These are phyloP conservation scores for Herpetospermum pedunculosum DNA, from an alignment of 306 rosid genomes.

Conservation along the genomic window DNA sequence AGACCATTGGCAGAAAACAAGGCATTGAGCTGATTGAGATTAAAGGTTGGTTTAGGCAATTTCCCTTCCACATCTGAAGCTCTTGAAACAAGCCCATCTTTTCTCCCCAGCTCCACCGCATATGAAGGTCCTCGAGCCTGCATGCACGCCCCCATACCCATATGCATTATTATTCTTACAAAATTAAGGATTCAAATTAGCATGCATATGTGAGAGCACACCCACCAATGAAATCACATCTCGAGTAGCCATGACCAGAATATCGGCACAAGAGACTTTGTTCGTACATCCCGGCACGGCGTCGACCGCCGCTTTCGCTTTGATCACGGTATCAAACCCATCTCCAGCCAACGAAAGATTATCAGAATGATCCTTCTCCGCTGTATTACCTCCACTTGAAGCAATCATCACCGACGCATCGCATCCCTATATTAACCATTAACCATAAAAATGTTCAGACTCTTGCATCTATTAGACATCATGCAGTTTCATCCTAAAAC, in stretches of 20 bases:
- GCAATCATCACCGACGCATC: slow-evolving; percentile 45
- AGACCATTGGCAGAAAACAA: slow-evolving; percentile 45
- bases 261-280: slow-evolving; percentile 65
- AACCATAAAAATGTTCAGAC: too few species aligned
- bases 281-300: slow-evolving; percentile 40
- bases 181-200: too few species aligned
- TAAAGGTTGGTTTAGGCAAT: slow-evolving; percentile 43
- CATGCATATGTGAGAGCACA: too few species aligned
- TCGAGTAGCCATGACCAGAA: slow-evolving; percentile 60
- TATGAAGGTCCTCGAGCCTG: slow-evolving; percentile 59
- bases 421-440: slow-evolving; percentile 41
- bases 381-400: slow-evolving; percentile 30
- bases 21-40: slow-evolving; percentile 44
- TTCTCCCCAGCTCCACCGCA: slow-evolving; percentile 56
- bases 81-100: slow-evolving; percentile 46
- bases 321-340: slow-evolving; percentile 57
- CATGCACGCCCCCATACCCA: too few species aligned
- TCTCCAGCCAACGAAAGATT: slow-evolving; percentile 66
- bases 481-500: too few species aligned
- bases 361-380: slow-evolving; percentile 59
- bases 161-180: too few species aligned
- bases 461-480: too few species aligned
- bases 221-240: slow-evolving; percentile 54
- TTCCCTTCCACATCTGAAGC: slow-evolving; percentile 44
- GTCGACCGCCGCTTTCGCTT: slow-evolving; percentile 56